phyloP scores from a whole-genome alignment of 306 rosid species.

The Cucurbita pepo region DNA sequence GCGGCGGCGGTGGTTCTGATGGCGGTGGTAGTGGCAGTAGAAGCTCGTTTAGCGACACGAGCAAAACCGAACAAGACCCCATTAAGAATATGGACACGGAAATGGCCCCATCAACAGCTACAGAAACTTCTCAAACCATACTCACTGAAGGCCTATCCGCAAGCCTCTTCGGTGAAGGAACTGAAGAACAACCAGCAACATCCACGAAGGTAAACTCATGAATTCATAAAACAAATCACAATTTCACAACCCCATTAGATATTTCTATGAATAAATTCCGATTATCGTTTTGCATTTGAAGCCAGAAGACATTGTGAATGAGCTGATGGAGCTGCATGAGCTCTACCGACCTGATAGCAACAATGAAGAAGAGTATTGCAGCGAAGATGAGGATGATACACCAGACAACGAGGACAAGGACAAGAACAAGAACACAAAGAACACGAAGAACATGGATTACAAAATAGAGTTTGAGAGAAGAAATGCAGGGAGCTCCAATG shows the following conservation, averaged over 20 bases:
- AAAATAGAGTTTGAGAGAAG: conserved; percentile 28
- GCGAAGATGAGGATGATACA: background rate
- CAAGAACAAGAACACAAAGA: background rate
- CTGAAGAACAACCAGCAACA: conserved; percentile 7
- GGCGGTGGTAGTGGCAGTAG: background rate
- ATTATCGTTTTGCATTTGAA: conserved; percentile 18
- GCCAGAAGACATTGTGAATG: conserved; percentile 47
- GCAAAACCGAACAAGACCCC: background rate
- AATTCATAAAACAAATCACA: background rate
- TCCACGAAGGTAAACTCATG: conserved; percentile 26
- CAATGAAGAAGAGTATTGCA: conserved; percentile 7
- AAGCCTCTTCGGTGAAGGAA: conserved; percentile 12
- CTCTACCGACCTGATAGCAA: conserved; percentile 10
- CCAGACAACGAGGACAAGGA: conserved; percentile 10
- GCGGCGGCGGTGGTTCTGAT: background rate
- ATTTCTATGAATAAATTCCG: background rate
- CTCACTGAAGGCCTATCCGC: background rate
- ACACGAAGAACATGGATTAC: background rate
- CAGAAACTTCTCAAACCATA: background rate
- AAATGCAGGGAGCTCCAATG: conserved; percentile 9
- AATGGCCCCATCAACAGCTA: background rate
- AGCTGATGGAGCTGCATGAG: conserved; percentile 24
- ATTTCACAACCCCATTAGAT: background rate
- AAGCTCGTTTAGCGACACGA: background rate
- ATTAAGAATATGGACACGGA: too few relatives aligned